Conservation (phyloP, 306 rosid species). For the Cucumis melo region DNA sequence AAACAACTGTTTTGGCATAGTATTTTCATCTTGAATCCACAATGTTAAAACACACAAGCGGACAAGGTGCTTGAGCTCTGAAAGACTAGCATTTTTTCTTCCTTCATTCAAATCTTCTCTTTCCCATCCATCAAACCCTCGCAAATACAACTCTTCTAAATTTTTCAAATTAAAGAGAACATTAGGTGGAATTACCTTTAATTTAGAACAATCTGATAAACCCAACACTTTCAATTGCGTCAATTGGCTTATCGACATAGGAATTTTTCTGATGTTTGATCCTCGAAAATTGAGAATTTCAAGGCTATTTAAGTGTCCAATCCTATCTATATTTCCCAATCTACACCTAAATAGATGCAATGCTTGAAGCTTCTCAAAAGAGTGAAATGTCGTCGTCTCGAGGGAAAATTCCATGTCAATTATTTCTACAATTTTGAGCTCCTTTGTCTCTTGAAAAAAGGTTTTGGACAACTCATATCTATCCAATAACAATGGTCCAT, state of each 20-base stretch:
- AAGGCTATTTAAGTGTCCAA: slow-evolving; percentile 1
- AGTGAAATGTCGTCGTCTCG: background rate
- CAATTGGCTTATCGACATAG: background rate
- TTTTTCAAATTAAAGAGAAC: slow-evolving; percentile 3
- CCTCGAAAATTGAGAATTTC: background rate
- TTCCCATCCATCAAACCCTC: background rate
- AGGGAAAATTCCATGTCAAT: background rate
- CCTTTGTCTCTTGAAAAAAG: background rate
- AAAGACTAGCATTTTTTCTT: slow-evolving; percentile 4
- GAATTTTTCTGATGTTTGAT: background rate
- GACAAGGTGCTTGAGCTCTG: background rate
- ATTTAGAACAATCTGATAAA: background rate
- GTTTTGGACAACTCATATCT: background rate
- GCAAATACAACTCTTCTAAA: slow-evolving; percentile 8
- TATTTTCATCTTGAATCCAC: background rate
- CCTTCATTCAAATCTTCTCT: background rate
- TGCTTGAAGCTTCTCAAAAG: background rate
- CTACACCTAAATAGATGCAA: background rate
- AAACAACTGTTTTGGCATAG: background rate
- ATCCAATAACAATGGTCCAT: background rate
- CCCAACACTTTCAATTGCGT: background rate
- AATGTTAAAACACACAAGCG: background rate
- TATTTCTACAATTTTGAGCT: background rate
- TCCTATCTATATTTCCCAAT: background rate
- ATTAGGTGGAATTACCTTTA: background rate